These are phyloP conservation scores for Penicillium sp. DNA, from an alignment of 2,329 filamentous ascomycete species.

Conservation along the genomic window DNA sequence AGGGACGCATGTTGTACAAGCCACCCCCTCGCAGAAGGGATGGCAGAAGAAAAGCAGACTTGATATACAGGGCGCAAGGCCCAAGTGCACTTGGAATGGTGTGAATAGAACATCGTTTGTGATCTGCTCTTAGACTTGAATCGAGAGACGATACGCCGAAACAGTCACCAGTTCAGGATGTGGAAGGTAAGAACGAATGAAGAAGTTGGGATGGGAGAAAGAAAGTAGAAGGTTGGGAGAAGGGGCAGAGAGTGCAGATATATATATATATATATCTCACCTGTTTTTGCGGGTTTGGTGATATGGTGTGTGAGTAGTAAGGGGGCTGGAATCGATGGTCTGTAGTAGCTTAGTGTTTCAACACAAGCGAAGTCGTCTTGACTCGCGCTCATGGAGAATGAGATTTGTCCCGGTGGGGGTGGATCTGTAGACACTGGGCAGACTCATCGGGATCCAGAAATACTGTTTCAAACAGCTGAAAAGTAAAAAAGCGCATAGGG, in stretches of 20 bases:
- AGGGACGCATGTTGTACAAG: conserved; percentile 11
- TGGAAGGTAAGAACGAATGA: background rate
- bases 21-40: conserved; percentile 5
- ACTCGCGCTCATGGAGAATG: background rate
- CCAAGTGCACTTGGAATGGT: background rate
- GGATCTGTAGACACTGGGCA: background rate
- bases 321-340: background rate
- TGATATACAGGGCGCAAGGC: conserved; percentile 1
- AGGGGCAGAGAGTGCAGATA: background rate
- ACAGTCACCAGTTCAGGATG: conserved; percentile 12
- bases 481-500: background rate
- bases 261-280: background rate
- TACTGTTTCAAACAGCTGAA: background rate
- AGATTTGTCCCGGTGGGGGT: background rate
- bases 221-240: background rate
- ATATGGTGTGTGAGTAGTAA: background rate
- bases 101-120: conserved; percentile 19
- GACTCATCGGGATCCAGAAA: background rate
- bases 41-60: background rate
- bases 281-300: background rate
- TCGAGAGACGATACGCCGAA: conserved; percentile 9
- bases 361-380: background rate
- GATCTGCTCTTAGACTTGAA: conserved; percentile 13
- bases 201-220: background rate
- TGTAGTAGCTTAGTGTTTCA: background rate